Evolutionary conservation across 83 land plant species (phyloP), one percentile per base, ranked within the genome.

Genomic region (Picea engelmannii): DNA sequence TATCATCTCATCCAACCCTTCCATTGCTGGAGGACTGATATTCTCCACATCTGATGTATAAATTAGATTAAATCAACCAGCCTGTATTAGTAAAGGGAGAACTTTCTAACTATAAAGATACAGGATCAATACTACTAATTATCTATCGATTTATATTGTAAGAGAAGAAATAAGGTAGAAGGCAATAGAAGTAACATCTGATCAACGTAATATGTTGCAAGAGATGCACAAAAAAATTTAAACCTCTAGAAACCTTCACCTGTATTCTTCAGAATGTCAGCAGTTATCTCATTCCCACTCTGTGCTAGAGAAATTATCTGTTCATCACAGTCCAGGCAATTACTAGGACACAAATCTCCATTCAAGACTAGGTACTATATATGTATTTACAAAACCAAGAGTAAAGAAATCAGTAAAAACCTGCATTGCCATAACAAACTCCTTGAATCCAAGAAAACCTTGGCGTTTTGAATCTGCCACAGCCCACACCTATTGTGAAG

Each of bases 341-440:
- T 24, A 76, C 6, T 76, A 55, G 7, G 0, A 76, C 25, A 60
- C 15, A 16, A 76, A 76, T 76, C 24, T 16, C 40, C 4, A 40
- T 31, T 64, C 24, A 27, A 49, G 16, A 47, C 49, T 27, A 16
- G 25, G 12, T 76, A 76, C 25, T 24, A 44, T 25, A 5, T 12
- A 76, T 76, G 58, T 23, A 55, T 10, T 6, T 24, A 24, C 24
- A 24, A 66, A 6, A 76, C 18, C 31, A 76, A 76, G 25, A 55
- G 12, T 21, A 5, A 55, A 76, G 58, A 60, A 55, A 16, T 76
- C 25, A 55, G 52, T 17, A 15, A 68, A 52, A 81, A 95, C 99
- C 96, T 97, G 95, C 99, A 97, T 97, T n/a, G 99, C 95, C 55
- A 90, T 86, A 35, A 97, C 89, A 83, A 97, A 97, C 82, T 97